Percentiles rank a stretch among this genome's conserved stretches.
phyloP scores from a whole-genome alignment of 2,329 filamentous ascomycete genomes.

The Podosphaera fusca region DNA sequence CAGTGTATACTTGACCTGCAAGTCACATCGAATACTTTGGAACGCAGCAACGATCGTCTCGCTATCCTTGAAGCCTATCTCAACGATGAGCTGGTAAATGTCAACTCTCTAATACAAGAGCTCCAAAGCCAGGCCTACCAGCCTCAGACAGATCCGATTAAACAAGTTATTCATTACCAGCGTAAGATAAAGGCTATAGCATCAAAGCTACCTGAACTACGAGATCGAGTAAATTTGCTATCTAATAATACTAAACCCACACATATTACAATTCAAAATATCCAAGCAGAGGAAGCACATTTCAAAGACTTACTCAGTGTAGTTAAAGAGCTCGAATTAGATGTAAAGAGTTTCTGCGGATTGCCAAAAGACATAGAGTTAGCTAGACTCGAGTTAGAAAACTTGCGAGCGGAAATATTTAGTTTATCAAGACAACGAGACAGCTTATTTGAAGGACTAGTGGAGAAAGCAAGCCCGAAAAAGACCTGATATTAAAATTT shows the following conservation, averaged over 20 bases:
- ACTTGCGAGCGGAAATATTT: slow-evolving; percentile 38
- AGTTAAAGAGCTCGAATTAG: slow-evolving; percentile 35
- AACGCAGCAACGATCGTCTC: slow-evolving; percentile 31
- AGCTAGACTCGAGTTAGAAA: slow-evolving; percentile 47
- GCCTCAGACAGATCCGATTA: slow-evolving; percentile 33
- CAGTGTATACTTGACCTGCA: slow-evolving; percentile 32
- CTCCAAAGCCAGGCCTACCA: slow-evolving; percentile 26
- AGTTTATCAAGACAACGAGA: slow-evolving; percentile 41
- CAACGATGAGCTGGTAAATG: slow-evolving; percentile 23
- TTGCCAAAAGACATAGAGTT: slow-evolving; percentile 47
- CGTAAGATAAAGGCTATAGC: slow-evolving; percentile 44
- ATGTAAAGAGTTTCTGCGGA: slow-evolving; percentile 43
- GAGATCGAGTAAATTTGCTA: slow-evolving; percentile 26
- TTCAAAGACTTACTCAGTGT: slow-evolving; percentile 32
- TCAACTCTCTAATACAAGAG: slow-evolving; percentile 20
- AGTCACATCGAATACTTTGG: slow-evolving; percentile 25
- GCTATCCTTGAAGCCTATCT: slow-evolving; percentile 32
- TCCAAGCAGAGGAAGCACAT: slow-evolving; percentile 33
- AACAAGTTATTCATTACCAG: slow-evolving; percentile 51
- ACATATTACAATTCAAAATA: slow-evolving; percentile 27
- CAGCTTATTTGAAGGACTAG: slow-evolving; percentile 48
- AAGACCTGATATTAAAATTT: slow-evolving; percentile 16
- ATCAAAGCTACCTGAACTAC: slow-evolving; percentile 44
- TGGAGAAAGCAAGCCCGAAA: slow-evolving; percentile 34
- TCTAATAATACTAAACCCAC: slow-evolving; percentile 4